Percentiles rank a stretch among this genome's conserved stretches.
These are phyloP conservation scores for Nicotiana rustica DNA, from an alignment of 305 asterid species.

Conservation along the genomic window DNA sequence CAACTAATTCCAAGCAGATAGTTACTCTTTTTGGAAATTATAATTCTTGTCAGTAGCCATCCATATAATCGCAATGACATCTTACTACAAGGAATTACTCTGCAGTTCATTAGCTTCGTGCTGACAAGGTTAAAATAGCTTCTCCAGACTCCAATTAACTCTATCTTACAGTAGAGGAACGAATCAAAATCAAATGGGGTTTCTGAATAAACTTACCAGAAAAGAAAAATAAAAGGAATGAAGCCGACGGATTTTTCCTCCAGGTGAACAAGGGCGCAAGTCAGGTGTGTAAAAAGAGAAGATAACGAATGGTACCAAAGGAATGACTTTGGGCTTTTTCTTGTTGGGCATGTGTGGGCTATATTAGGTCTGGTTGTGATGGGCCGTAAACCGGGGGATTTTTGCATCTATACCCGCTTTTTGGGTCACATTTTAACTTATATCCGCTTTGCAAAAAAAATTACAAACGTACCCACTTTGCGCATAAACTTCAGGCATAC, in stretches of 20 bases:
- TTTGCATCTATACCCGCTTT: too few species aligned
- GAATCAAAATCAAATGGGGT: background rate
- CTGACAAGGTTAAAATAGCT: background rate
- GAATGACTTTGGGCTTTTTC: background rate
- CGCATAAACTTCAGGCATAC: too few species aligned
- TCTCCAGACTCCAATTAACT: background rate
- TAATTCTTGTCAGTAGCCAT: background rate
- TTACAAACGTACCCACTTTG: too few species aligned
- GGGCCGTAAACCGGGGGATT: background rate
- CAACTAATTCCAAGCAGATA: background rate
- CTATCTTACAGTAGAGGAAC: background rate
- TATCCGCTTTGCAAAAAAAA: too few species aligned
- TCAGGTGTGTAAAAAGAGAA: background rate
- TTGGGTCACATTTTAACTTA: too few species aligned
- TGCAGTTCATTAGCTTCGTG: background rate
- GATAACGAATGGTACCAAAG: background rate
- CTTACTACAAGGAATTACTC: background rate
- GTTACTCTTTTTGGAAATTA: background rate
- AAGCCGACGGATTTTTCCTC: background rate
- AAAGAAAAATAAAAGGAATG: background rate
- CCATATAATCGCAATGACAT: background rate
- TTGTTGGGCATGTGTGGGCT: background rate
- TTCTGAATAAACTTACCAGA: background rate
- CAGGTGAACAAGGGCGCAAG: background rate
- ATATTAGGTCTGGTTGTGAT: background rate